Evolutionary conservation across 2,329 filamentous ascomycete species (phyloP), one percentile per base, ranked within the genome.

Genomic region (Lojkania enalia): DNA sequence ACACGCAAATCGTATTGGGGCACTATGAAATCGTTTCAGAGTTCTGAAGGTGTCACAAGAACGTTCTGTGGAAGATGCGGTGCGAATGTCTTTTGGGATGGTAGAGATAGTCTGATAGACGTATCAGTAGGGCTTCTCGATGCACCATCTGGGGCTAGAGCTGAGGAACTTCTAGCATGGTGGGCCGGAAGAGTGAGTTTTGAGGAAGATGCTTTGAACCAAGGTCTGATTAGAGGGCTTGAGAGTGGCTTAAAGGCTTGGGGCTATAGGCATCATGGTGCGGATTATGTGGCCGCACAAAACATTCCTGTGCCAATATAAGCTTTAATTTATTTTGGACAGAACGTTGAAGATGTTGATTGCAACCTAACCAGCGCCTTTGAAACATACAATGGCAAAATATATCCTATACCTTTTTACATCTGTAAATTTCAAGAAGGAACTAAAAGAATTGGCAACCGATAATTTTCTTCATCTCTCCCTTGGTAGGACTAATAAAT

Each of bases 11-110:
- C 39, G 7, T 49, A 52, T 25, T 65, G 59, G 60, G 75, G 74
- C 0, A 76, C 73, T 0, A 66, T 79, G 18, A 56, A 63, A 1
- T 60, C 64, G 3, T 76, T 75, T 49, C 47, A 49, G 2, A 77
- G 74, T 48, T 77, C 75, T 0, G 50, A 66, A 0, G 71, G 68
- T 3, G 74, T 76, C 0, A 72, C 74, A 39, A 59, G 77, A 2
- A 77, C 77, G 25, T 78, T 75, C 47, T 80, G 77, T 54, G 66
- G 67, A 0, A 58, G 46, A 3, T 80, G 77, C 54, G 75, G 74
- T 0, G 75, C 77, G 0, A 62, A 54, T 20, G 63, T 78, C 0
- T 78, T 79, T 35, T 79, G 75, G 52, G 70, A 71, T 1, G 61
- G 63, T 4, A 61, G 72, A 4, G 60, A 69, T 0, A 67, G 71